Conservation (phyloP, 2,329 filamentous ascomycete species). For the Emergomyces orientalis region DNA sequence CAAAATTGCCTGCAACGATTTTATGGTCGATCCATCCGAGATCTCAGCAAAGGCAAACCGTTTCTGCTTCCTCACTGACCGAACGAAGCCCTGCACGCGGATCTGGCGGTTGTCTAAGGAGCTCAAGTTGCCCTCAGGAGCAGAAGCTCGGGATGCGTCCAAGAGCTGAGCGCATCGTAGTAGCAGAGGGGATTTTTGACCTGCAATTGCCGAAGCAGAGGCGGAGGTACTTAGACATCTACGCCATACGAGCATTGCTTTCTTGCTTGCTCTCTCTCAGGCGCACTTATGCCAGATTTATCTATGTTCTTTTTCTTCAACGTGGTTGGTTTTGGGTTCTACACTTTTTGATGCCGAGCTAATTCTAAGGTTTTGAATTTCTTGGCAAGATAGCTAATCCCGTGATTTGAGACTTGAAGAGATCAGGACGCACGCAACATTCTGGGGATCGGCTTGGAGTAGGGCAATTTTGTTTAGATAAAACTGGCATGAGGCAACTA, state of each 20-base stretch:
- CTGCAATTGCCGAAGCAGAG: slow-evolving; percentile 21
- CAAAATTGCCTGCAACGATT: slow-evolving; percentile 71
- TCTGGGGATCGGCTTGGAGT: too few relatives aligned
- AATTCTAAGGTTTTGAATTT: background rate
- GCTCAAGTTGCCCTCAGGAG: slow-evolving; percentile 18
- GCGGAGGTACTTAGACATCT: slow-evolving; percentile 27
- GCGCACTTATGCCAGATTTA: background rate
- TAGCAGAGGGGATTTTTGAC: slow-evolving; percentile 17
- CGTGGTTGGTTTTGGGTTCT: background rate
- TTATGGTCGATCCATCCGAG: slow-evolving; percentile 74
- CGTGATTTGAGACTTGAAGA: background rate
- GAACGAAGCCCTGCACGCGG: slow-evolving; percentile 66
- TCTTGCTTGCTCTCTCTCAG: background rate
- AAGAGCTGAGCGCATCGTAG: slow-evolving; percentile 34
- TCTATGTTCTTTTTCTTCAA: background rate
- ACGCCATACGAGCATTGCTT: slow-evolving; percentile 25
- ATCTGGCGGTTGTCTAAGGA: slow-evolving; percentile 35
- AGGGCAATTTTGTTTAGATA: background rate
- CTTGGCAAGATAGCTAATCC: background rate
- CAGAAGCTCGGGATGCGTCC: slow-evolving; percentile 19
- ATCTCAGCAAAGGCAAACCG: slow-evolving; percentile 72
- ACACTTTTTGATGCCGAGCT: background rate
- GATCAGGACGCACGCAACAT: too few relatives aligned
- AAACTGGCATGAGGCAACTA: background rate
- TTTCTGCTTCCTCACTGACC: slow-evolving; percentile 81